Evolutionary conservation across 2,329 filamentous ascomycete species (phyloP).

Genomic region (Fusarium sp.): DNA sequence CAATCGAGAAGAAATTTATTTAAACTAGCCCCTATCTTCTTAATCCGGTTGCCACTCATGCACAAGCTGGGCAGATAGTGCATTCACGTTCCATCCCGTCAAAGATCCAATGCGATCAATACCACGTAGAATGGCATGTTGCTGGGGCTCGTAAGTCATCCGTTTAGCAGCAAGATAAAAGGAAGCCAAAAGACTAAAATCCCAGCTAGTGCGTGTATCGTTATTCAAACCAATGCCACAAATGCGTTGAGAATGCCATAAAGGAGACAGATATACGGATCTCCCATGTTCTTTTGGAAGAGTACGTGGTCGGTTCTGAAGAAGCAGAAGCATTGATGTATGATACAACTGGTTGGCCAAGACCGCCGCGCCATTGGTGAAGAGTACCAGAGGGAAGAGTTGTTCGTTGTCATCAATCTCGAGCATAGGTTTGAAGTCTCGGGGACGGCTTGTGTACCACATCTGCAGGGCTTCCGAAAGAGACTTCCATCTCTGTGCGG

Average conservation of each 20-base stretch:
- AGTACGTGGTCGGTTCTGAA: constrained; percentile 66
- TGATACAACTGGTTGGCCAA: constrained; percentile 71
- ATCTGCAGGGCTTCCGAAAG: constrained; percentile 52
- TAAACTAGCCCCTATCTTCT: background rate
- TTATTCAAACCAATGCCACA: constrained; percentile 67
- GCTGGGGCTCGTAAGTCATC: constrained; percentile 66
- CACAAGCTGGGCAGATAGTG: constrained; percentile 46
- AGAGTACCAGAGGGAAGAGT: constrained; percentile 56
- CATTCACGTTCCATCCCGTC: constrained; percentile 60
- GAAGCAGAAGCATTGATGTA: constrained; percentile 67
- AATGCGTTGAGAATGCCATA: constrained; percentile 65
- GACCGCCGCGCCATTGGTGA: constrained; percentile 58
- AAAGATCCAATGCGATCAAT: constrained; percentile 57
- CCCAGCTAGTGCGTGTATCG: constrained; percentile 62
- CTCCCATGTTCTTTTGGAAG: constrained; percentile 52
- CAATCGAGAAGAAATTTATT: no score
- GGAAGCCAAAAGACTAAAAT: constrained; percentile 63
- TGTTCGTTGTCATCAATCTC: constrained; percentile 52
- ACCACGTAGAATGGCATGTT: constrained; percentile 58
- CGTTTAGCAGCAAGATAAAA: constrained; percentile 61
- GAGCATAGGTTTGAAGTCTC: constrained; percentile 54
- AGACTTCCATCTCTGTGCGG: constrained; percentile 51
- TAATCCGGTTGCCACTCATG: constrained; percentile 51
- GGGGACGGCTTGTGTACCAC: constrained; percentile 54
- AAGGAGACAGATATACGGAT: constrained; percentile 57